Evolutionary conservation across 169 alveolate genomes (phyloP), one percentile per base, ranked within the genome.

Genomic region (Cryptosporidium sp.): DNA sequence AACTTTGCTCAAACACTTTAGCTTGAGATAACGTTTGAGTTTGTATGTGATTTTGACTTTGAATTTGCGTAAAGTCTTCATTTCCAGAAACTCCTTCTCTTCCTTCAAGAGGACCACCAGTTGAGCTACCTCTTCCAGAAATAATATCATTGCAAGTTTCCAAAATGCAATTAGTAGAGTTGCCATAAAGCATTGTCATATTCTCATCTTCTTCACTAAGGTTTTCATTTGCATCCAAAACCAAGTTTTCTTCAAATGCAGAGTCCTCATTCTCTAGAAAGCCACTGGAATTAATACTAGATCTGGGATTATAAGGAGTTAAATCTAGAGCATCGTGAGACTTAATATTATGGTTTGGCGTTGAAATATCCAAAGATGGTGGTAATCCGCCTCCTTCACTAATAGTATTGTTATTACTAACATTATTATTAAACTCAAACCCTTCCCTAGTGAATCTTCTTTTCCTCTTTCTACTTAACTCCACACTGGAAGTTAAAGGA

Each of bases 371-470:
- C 48, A 33, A 3, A 0, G 62, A 4, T 2, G 61, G 23, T 2
- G 29, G 12, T 26, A 23, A 18, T 37, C 70, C 86, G n/a, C 48
- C 70, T 8, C 10, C 33, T 1, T 55, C 61, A 2, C 1, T 41
- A n/a, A 23, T 29, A 16, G 14, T 71, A 50, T 48, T 48, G 14
- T 3, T 48, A 45, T 16, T 45, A 48, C 1, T 48, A 14, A 2
- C 55, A 48, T 48, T 48, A 48, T 21, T 39, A 18, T 29, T 29
- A 39, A 65, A 31, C n/a, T 80, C 74, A 31, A 80, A 48, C 3
- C 89, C 89, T 35, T 80, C 89, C 48, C 26, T 80, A 41, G 89
- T 80, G 33, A 80, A 80, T 80, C 89, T 80, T 65, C 89, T 80
- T 69, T 80, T 80, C 23, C 70, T 80, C 18, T 80, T 80, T 26